Conservation (phyloP, 2,329 filamentous ascomycete genomes). For the Scleromitrula shiraiana region DNA sequence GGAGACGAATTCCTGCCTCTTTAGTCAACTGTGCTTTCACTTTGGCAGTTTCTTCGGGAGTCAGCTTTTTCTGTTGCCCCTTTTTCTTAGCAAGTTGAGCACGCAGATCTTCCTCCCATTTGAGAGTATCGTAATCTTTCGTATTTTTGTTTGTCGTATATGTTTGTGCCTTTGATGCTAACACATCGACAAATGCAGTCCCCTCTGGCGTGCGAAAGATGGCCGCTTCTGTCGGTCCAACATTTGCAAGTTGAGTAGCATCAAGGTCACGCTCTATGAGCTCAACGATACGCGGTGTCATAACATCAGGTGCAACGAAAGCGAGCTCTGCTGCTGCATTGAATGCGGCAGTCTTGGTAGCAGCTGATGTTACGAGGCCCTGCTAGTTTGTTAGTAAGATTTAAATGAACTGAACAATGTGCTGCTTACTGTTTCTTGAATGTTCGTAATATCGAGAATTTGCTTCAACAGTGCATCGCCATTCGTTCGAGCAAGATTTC, state of each 20-base stretch:
- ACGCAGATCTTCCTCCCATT: conserved; percentile 93
- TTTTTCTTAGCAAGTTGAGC: conserved; percentile 88
- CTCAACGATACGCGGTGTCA: conserved; percentile 67
- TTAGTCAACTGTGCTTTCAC: conserved; percentile 87
- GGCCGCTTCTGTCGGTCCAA: conserved; percentile 82
- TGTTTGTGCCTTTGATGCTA: conserved; percentile 71
- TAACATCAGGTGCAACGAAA: conserved; percentile 80
- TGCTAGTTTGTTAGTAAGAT: conserved; percentile 14
- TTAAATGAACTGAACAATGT: not conserved
- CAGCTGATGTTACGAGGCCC: conserved; percentile 27
- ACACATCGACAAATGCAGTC: conserved; percentile 80
- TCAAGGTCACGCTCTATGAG: conserved; percentile 70
- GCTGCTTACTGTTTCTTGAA: conserved; percentile 44
- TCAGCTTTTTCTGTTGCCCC: conserved; percentile 83
- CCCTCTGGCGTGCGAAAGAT: conserved; percentile 90
- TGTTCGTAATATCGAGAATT: conserved; percentile 45
- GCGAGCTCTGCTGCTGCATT: conserved; percentile 83
- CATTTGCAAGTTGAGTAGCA: conserved; percentile 55
- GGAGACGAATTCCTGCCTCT: conserved; percentile 68
- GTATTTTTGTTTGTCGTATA: conserved; percentile 74
- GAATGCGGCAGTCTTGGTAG: conserved; percentile 64
- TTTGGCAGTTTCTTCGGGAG: conserved; percentile 79
- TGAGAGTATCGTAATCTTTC: conserved; percentile 91
- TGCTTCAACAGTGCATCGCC: conserved; percentile 59
- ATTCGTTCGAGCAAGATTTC: conserved; percentile 59